Base-by-base conservation (phyloP, 208 protist genomes). In the Trypanosoma rangeli region DNA sequence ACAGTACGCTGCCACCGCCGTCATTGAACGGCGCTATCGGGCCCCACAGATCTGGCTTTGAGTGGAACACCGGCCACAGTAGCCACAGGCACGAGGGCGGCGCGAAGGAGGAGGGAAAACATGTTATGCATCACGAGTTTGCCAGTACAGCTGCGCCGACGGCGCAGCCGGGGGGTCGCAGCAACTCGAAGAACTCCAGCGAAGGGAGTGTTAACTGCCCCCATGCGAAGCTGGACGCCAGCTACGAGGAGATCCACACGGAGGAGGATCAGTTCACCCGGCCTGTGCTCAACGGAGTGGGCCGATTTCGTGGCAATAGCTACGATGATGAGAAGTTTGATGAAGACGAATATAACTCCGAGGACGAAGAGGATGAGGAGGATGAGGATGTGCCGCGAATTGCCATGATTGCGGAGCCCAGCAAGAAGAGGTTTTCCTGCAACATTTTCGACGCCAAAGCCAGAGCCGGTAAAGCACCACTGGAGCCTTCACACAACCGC, bases 381-480 rank as follows among this genome's bases (percentile, higher is more conserved):
- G 74, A 82, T 18, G 83, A 91, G 26, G 88, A 94, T 58, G 83
- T 87, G 42, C 88, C 88, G 16, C 83, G 78, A 49, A 94, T 94
- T 74, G 70, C 90, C 64, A 83, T 94, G 60, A 90, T 94, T 75
- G 74, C 76, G 9, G 85, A 81, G 31, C 50, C 60, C 39, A 65
- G 72, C 7, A 79, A 89, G 64, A 75, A 78, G 15, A 56, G 75
- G 58, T 79, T 80, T 0, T 53, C 85, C 42, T 65, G 79, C 56
- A 79, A 94, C 57, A 89, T 88, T 54, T 76, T 91, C 50, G 86
- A 89, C 68, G 83, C 83, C 57, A 87, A 71, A 3, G 79, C 86
- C 5, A 84, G 79, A 33, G 83, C 86, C 0, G 80, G 83, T 35
- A 65, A 55, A 28, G 4, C 29, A 46, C 13, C 37, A 15, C 5